Evolutionary conservation across 371 early-diverging fungal species (phyloP), one percentile per base, ranked within the genome.

Genomic region (Batkoa obscura): DNA sequence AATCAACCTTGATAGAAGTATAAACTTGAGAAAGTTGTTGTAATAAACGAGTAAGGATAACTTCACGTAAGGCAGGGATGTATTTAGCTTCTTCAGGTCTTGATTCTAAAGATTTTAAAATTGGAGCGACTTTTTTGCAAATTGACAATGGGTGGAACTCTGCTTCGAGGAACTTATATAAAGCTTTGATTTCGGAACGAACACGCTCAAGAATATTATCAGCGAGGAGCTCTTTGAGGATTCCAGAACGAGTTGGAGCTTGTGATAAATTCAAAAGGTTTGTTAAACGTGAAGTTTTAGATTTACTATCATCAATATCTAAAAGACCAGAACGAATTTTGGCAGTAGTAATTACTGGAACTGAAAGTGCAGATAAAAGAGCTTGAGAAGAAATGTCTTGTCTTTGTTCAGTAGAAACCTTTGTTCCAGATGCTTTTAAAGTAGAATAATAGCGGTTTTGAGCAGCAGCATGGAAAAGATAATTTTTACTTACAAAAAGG

Each of bases 141-240:
- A 95, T 91, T 37, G 92, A 88, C 55, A 97, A 76, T 55, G 98
- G 98, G 60, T 95, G 94, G 85, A 97, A 97, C 65, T 92, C 86
- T 62, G 86, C 86, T 72, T 94, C 97, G 52, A 97, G 78, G 36
- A 88, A 81, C 68, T 90, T 80, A 79, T 91, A 93, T 42, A 96
- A 73, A 32, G 91, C 88, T 39, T 84, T 81, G 56, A 94, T 75
- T 67, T 90, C 93, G 30, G 91, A 86, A 45, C 83, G 79, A 46
- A 90, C 93, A 55, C 83, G 83, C 55, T 79, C 71, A 57, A 92
- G 78, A 43, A 93, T 81, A 67, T 80, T 82, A 67, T 86, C 82
- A 77, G 76, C 76, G 31, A 89, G 69, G 41, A 72, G 64, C 42
- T 90, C 90, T 74, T 81, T 86, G 60, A 95, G 74, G 58, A 97